Conservation (phyloP, 768 basidiomycete genomes). For the Termitomyces heimii region DNA sequence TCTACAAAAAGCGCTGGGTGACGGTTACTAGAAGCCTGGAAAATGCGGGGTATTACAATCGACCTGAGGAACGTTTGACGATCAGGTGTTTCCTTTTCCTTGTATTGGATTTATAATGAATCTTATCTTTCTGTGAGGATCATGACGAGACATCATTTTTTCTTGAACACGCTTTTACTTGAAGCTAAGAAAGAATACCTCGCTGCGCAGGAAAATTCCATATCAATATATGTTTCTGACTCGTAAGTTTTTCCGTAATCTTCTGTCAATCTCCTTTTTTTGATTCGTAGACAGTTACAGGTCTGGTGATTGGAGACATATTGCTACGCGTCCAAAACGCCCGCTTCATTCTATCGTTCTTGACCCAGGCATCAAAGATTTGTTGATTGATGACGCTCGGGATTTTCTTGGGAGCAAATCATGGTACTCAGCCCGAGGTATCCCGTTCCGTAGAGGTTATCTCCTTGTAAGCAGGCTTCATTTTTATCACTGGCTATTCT, state of each 20-base stretch:
- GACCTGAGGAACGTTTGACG: conserved; percentile 34
- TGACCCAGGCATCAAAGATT: conserved; percentile 61
- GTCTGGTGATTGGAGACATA: conserved; percentile 39
- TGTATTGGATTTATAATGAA: conserved; percentile 40
- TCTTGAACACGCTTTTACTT: conserved; percentile 33
- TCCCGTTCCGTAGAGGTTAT: conserved; percentile 78
- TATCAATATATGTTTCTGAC: conserved; percentile 39
- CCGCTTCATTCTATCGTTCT: conserved; percentile 63
- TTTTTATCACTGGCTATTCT: not conserved
- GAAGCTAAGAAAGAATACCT: conserved; percentile 36
- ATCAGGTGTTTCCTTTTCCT: conserved; percentile 43
- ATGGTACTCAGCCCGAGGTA: conserved; percentile 75
- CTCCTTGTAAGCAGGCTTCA: conserved; percentile 35
- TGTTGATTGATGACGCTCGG: conserved; percentile 59
- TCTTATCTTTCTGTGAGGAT: conserved; percentile 24
- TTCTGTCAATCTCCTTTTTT: not conserved
- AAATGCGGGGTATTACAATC: conserved; percentile 1
- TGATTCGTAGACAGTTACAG: conserved; percentile 32
- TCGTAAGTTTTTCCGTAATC: conserved; percentile 20
- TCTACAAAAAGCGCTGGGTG: conserved; percentile 26
- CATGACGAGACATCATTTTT: conserved; percentile 29
- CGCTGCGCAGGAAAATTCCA: conserved; percentile 30
- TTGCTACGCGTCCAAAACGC: conserved; percentile 54
- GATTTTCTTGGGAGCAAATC: conserved; percentile 64
- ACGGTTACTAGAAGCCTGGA: conserved; percentile 11